Conservation (phyloP, 1,284 basidiomycete genomes). For the Blastosporella zonata region DNA sequence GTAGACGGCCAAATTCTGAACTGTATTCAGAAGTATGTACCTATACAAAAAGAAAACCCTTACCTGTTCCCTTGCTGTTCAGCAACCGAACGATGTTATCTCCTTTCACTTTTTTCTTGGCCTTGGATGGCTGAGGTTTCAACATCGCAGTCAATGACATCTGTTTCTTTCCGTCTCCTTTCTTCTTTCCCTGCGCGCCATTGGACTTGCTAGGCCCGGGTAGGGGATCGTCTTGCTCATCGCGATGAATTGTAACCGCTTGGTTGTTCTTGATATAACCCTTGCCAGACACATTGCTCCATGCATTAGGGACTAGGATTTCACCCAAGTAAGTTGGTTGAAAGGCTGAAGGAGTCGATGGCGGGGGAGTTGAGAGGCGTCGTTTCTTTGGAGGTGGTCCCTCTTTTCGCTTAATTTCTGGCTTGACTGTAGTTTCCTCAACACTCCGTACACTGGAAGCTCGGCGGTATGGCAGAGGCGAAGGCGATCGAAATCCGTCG, state of each 20-base stretch:
- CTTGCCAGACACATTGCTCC: constrained; percentile 74
- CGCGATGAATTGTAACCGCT: constrained; percentile 54
- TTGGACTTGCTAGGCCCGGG: constrained; percentile 27
- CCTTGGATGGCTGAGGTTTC: constrained; percentile 49
- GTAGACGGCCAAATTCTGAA: constrained; percentile 70
- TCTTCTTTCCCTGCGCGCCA: constrained; percentile 38
- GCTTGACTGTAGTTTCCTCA: constrained; percentile 23
- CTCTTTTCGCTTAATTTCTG: constrained; percentile 22
- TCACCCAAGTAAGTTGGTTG: constrained; percentile 58
- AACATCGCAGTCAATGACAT: constrained; percentile 63
- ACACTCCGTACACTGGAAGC: constrained; percentile 43
- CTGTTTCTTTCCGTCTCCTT: constrained; percentile 54
- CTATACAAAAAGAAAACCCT: constrained; percentile 15
- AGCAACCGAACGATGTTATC: constrained; percentile 69
- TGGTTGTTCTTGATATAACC: constrained; percentile 69
- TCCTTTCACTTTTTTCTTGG: constrained; percentile 48
- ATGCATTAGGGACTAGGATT: constrained; percentile 71
- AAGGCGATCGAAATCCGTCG: constrained; percentile 31
- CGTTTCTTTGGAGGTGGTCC: constrained; percentile 47
- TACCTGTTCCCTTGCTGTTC: constrained; percentile 66
- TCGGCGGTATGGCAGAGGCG: constrained; percentile 30
- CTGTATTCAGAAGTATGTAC: constrained; percentile 5
- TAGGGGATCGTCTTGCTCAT: constrained; percentile 38
- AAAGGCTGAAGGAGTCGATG: constrained; percentile 21
- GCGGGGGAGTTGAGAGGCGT: constrained; percentile 37